Percentiles rank a stretch among this genome's conserved stretches.
phyloP scores from a whole-genome alignment of 176 grass and related monocot genomes.

The Triticum dicoccoides region DNA sequence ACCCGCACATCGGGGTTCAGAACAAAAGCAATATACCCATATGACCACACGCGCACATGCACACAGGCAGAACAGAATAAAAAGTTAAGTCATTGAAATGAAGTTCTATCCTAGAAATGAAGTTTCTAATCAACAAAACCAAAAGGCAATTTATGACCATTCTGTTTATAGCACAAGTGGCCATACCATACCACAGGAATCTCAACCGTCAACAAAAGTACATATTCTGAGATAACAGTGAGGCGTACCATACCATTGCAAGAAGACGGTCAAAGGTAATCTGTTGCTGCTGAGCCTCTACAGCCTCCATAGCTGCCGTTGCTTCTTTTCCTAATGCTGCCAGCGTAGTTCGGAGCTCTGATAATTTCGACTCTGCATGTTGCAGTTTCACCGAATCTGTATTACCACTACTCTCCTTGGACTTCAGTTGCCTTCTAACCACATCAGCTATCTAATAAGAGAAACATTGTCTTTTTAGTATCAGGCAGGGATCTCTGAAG shows the following conservation, averaged over 20 bases:
- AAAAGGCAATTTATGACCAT: background rate
- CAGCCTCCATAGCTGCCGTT: conserved; percentile 91
- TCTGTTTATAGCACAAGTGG: conserved; percentile 11
- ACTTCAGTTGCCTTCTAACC: conserved; percentile 91
- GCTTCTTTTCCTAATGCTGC: conserved; percentile 89
- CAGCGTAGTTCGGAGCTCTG: conserved; percentile 68
- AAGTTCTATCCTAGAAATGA: background rate
- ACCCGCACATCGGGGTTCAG: background rate
- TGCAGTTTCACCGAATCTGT: conserved; percentile 76
- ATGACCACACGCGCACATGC: background rate
- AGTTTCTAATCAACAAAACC: background rate
- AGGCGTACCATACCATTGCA: conserved; percentile 60
- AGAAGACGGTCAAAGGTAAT: conserved; percentile 78
- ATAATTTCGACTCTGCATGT: conserved; percentile 98
- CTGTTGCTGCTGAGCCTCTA: conserved; percentile 85
- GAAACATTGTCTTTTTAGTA: conserved; percentile 32
- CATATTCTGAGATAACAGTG: conserved; percentile 4
- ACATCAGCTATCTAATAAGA: conserved; percentile 93
- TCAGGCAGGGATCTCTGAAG: background rate
- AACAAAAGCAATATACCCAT: background rate
- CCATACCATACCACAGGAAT: too few relatives aligned
- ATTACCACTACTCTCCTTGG: conserved; percentile 69
- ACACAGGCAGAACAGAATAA: background rate
- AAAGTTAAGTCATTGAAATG: background rate
- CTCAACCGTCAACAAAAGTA: background rate